phyloP scores from a whole-genome alignment of 257 asterid genomes.

The Buddleja alternifolia region DNA sequence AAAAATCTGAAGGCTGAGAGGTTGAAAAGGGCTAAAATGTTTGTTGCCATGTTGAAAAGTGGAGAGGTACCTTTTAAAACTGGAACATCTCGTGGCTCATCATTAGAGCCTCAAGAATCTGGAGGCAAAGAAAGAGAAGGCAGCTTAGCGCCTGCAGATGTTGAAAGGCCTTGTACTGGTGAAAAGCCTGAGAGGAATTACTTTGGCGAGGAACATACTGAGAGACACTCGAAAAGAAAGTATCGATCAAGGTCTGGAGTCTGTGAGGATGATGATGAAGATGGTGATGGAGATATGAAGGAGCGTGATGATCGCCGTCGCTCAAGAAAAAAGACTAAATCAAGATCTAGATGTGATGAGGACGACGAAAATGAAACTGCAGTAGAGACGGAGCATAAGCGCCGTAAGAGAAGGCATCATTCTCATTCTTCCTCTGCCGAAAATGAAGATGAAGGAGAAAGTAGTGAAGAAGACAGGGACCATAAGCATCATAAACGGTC shows the following conservation, averaged over 20 bases:
- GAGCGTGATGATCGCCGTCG: constrained; percentile 34
- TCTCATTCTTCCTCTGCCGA: constrained; percentile 43
- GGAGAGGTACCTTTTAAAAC: constrained; percentile 54
- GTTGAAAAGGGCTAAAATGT: constrained; percentile 86
- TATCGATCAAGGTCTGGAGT: constrained; percentile 44
- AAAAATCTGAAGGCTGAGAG: constrained; percentile 89
- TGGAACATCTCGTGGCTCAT: constrained; percentile 55
- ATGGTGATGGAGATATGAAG: constrained; percentile 21
- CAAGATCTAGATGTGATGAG: constrained; percentile 50
- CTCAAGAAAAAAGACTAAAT: constrained; percentile 48
- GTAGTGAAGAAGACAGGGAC: constrained; percentile 40
- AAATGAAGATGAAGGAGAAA: constrained; percentile 35
- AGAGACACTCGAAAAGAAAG: constrained; percentile 40
- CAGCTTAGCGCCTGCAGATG: constrained; percentile 48
- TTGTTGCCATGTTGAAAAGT: constrained; percentile 78
- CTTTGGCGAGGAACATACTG: constrained; percentile 47
- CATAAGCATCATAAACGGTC: constrained; percentile 39
- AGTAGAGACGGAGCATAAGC: constrained; percentile 35
- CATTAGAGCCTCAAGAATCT: constrained; percentile 61
- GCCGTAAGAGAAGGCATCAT: constrained; percentile 34
- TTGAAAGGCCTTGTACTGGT: constrained; percentile 34
- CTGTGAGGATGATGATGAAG: constrained; percentile 38
- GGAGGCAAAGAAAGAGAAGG: constrained; percentile 50
- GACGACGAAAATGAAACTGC: constrained; percentile 39
- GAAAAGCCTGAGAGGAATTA: constrained; percentile 35